Base-by-base conservation (phyloP, 176 grass and related monocot genomes). In the Pharus latifolius region DNA sequence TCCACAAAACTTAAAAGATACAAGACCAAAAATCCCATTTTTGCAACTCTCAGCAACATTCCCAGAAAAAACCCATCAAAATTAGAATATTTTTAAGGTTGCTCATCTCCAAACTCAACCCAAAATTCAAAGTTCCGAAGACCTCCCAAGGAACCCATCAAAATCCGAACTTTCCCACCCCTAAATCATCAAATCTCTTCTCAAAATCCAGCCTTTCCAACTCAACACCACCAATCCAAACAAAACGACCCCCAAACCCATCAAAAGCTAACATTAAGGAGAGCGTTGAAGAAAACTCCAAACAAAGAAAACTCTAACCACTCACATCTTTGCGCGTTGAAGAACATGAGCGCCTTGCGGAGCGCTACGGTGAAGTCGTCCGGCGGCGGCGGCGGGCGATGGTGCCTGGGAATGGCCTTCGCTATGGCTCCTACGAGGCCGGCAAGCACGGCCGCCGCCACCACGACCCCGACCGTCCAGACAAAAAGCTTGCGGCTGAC, bases 241-340 rank as follows among this genome's bases (percentile, higher is more conserved):
- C 45, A 23, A 3, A 37, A 13, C 10, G 15, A 30, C 48, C 31
- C 12, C 24, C 3, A 3, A 61, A 52, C 24, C 13, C 5, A 58
- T 13, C 25, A 42, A 67, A 60, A 67, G 26, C 18, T 17, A 43
- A 61, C 18, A 16, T 13, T 55, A n/a, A n/a, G n/a, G n/a, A n/a
- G n/a, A n/a, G n/a, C n/a, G n/a, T n/a, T n/a, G n/a, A n/a, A n/a
- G n/a, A 30, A 32, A 48, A 54, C 33, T 29, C 68, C 32, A 52
- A 33, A 10, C 3, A 33, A 5, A 44, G 11, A 33, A 19, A 42
- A 16, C 10, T 20, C n/a, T 31, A 73, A 3, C 3, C 48, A 68
- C 87, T 96, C 72, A 96, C 92, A 96, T 96, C 74, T 72, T 77
- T 96, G 92, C 11, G 83, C 92, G 51, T 96, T 91, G 85, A 96